Evolutionary conservation across 768 basidiomycete species (phyloP), one percentile per base, ranked within the genome.

Genomic region (Gautieria morchelliformis): DNA sequence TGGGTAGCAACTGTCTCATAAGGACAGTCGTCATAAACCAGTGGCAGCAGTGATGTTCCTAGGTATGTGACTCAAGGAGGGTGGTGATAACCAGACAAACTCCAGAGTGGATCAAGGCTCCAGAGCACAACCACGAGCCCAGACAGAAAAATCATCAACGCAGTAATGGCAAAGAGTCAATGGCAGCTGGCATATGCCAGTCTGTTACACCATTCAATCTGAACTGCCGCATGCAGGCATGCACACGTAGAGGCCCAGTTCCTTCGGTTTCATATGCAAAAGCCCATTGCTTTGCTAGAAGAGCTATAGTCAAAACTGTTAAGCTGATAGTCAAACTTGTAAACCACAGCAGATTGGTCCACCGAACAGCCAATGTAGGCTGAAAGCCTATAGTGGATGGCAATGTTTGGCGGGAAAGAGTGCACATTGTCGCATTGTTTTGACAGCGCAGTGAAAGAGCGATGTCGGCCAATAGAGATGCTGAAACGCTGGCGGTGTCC

Each of bases 301-400:
- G 65, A 42, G 63, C 63, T 17, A 67, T 54, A n/a, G 61, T 59
- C 0, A 66, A 63, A 0, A 65, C 59, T 15, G 62, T 44, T 5
- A 68, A 61, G 27, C 63, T 63, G 30, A 64, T 48, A 2, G 61
- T 52, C 20, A 70, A 63, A 39, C 63, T 64, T 2, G 61, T 52
- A 53, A 66, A 65, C 64, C 66, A 67, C 3, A 67, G 60, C 4
- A 48, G 46, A 56, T 68, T 70, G 54, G 67, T 61, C 72, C 70
- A 48, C 78, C 80, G 64, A 77, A 78, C 61, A 78, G 81, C 55
- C 77, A 75, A 53, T 75, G 51, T 11, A 9, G 19, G 45, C 37
- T 35, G 58, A 27, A 24, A 22, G 41, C 24, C 27, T 32, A 20
- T 10, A 30, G 53, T 39, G 20, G 40, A 15, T 4, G 44, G 40